These are phyloP conservation scores for Jatropha curcas DNA, from an alignment of 345 rosid genomes.

Conservation along the genomic window DNA sequence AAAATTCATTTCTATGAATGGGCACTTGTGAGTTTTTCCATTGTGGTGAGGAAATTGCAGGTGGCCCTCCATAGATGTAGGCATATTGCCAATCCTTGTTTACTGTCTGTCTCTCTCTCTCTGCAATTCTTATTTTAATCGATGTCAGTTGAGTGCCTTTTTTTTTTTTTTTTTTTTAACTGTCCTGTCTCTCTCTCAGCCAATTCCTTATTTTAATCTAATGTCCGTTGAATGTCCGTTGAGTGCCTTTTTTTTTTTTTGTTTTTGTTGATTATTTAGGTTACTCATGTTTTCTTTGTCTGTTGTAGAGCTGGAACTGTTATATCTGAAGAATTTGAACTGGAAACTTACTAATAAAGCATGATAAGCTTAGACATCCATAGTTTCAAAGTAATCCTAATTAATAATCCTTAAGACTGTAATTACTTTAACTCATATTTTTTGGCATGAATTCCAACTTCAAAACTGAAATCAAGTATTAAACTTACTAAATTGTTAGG, in stretches of 20 bases:
- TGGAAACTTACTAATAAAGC: not conserved
- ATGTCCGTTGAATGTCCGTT: too few species aligned
- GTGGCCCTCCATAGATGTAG: too few species aligned
- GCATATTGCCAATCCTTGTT: too few species aligned
- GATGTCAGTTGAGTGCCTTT: too few species aligned
- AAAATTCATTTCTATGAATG: too few species aligned
- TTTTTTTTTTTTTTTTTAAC: too few species aligned
- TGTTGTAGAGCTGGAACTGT: conserved; percentile 90
- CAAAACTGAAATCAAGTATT: not conserved
- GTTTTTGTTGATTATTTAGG: not conserved
- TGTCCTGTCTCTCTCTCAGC: too few species aligned
- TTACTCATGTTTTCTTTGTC: conserved; percentile 16
- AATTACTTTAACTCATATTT: not conserved
- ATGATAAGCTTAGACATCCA: not conserved
- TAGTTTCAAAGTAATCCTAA: not conserved
- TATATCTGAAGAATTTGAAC: conserved; percentile 54
- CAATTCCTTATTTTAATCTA: too few species aligned
- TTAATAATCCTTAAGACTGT: not conserved
- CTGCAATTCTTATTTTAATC: too few species aligned
- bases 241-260: too few species aligned
- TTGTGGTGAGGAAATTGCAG: too few species aligned
- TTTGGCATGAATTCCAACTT: not conserved
- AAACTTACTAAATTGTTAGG: not conserved
- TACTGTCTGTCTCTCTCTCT: not conserved
- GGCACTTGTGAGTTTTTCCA: too few species aligned